Conservation (phyloP, 352 stramenopile species). For the Phytophthora cactorum region DNA sequence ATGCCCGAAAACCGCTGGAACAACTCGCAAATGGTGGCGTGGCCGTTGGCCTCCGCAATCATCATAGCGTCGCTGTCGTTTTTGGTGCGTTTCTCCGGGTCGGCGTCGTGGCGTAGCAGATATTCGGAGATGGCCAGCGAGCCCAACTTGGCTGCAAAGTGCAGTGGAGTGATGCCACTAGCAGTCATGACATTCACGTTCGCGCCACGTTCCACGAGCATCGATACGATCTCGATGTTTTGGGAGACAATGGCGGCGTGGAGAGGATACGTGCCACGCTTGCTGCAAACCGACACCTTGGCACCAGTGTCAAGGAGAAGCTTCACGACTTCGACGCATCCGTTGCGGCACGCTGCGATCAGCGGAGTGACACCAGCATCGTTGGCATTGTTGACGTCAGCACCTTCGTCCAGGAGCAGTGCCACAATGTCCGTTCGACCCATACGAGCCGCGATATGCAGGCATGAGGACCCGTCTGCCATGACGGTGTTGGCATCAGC, state of each 20-base stretch:
- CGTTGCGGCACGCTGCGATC: constrained; percentile 73
- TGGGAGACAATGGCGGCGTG: constrained; percentile 74
- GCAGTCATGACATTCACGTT: constrained; percentile 74
- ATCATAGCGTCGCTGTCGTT: constrained; percentile 80
- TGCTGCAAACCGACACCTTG: constrained; percentile 49
- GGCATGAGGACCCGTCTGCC: constrained; percentile 66
- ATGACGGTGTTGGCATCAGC: constrained; percentile 66
- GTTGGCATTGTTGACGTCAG: constrained; percentile 67
- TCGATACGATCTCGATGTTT: constrained; percentile 67
- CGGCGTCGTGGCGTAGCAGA: constrained; percentile 66
- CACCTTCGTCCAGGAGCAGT: constrained; percentile 71
- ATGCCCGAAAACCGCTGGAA: constrained; percentile 57
- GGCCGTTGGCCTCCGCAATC: constrained; percentile 74
- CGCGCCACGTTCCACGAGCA: constrained; percentile 65
- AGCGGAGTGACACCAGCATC: constrained; percentile 71
- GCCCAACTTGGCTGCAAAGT: constrained; percentile 77
- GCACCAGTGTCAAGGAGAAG: constrained; percentile 57
- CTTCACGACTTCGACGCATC: constrained; percentile 61
- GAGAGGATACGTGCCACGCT: constrained; percentile 65
- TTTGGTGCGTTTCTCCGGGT: constrained; percentile 73
- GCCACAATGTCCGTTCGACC: constrained; percentile 67
- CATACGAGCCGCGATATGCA: constrained; percentile 79
- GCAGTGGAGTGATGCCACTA: constrained; percentile 78
- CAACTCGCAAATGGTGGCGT: constrained; percentile 68
- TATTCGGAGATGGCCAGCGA: constrained; percentile 66